Base-by-base conservation (phyloP, 768 basidiomycete species). In the Russula virescens region DNA sequence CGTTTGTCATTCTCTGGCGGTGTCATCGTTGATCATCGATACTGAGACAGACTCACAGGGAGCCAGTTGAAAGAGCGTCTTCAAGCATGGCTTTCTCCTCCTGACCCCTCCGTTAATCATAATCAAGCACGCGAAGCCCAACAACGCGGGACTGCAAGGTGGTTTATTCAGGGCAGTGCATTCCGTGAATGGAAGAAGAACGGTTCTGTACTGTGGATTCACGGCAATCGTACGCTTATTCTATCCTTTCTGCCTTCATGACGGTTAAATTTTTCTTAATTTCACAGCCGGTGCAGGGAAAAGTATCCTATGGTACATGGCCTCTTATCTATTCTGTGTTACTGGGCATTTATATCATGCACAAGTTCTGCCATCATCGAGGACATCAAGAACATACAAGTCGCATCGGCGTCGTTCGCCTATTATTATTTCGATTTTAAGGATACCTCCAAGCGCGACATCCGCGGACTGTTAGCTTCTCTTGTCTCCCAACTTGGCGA, bases 361-460 rank as follows among this genome's bases (percentile, higher is more conserved):
- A 45, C n/a, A 45, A 56, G 43, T 14, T 45, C 43, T n/a, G 43
- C 40, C 40, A 40, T 40, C 14, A 40, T 40, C 13, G 40, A 43
- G 13, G 54, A 38, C 25, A 47, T 61, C 50, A 46, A 52, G 19
- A n/a, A 9, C 2, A 47, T 47, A 21, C 23, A 9, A 10, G 53
- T 21, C 5, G 10, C 13, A 8, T 21, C 54, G 9, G 11, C 11
- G 4, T 28, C 28, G 54, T 28, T 55, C 11, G 26, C 54, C 5
- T 49, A 58, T 8, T 28, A 49, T 25, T 58, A 58, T 10, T 58
- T 58, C 26, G 57, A 58, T 26, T 58, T 28, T 11, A 58, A 58
- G 8, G 47, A 49, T 49, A 11, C 35, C 7, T 58, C 38, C 1
- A 49, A 58, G 26, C 38, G 28, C 18, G 21, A 50, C 14, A 6